Percentiles rank a stretch among this genome's conserved stretches.
These are phyloP conservation scores for Nitzschia sp. DNA, from an alignment of 108 stramenopile species.

Conservation along the genomic window DNA sequence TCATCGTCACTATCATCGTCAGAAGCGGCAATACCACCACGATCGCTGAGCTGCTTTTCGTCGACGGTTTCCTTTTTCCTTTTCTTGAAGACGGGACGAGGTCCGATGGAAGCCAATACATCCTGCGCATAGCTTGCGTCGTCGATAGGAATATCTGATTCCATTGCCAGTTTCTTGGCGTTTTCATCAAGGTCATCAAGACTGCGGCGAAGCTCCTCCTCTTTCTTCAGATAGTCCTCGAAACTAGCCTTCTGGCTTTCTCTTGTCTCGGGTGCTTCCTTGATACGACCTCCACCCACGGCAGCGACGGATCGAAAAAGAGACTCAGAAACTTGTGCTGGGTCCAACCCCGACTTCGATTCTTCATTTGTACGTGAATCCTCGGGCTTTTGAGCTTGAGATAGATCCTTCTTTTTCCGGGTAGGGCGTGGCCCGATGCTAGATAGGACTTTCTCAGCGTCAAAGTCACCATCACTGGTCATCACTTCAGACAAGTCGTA, in stretches of 20 bases:
- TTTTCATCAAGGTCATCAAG: constrained; percentile 34
- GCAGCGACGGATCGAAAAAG: constrained; percentile 61
- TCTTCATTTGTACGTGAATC: constrained; percentile 5
- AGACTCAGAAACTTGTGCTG: constrained; percentile 47
- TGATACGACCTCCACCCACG: constrained; percentile 51
- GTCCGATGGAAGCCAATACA: constrained; percentile 26
- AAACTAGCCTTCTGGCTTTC: constrained; percentile 56
- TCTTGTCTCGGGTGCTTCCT: constrained; percentile 45
- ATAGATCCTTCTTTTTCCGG: constrained; percentile 22
- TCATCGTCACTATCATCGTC: constrained; percentile 30
- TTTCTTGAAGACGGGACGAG: constrained; percentile 32
- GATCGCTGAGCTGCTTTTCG: constrained; percentile 40
- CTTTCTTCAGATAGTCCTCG: constrained; percentile 54
- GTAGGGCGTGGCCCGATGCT: constrained; percentile 48
- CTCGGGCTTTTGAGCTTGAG: too few species aligned
- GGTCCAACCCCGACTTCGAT: constrained; percentile 38
- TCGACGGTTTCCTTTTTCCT: constrained; percentile 22
- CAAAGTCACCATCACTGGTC: constrained; percentile 54
- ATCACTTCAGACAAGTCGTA: constrained; percentile 42
- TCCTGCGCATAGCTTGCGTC: constrained; percentile 61
- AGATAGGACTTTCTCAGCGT: constrained; percentile 51
- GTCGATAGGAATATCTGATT: constrained; percentile 22
- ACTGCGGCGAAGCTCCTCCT: constrained; percentile 53
- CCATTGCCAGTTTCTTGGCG: constrained; percentile 11
- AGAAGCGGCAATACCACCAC: constrained; percentile 12